Evolutionary conservation across 176 grass and related monocot genomes (phyloP).

Genomic region (Themeda triandra): DNA sequence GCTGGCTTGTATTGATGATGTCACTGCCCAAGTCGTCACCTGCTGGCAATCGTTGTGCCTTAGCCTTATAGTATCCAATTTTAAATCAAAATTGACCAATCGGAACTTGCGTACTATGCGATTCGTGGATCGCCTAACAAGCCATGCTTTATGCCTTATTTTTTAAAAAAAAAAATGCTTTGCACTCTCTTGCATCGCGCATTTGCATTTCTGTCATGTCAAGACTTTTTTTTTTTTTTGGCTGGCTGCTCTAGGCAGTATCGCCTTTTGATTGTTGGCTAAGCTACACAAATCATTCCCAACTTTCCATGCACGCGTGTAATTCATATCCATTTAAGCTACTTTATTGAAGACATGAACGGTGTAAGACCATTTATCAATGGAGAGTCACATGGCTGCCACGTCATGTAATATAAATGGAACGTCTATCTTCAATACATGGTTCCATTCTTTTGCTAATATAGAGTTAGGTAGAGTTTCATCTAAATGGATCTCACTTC

Average conservation of each 20-base stretch:
- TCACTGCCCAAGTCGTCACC: too few species aligned
- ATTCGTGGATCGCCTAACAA: background rate
- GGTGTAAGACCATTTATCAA: background rate
- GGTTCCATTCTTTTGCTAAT: background rate
- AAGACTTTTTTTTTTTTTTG: slow-evolving; percentile 1
- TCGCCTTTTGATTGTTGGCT: slow-evolving; percentile 21
- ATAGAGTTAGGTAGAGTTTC: background rate
- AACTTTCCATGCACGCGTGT: slow-evolving; percentile 20
- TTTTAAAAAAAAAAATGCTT: background rate
- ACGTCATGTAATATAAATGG: background rate
- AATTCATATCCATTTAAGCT: slow-evolving; percentile 18
- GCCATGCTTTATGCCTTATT: background rate
- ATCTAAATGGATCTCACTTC: too few species aligned
- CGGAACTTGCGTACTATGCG: background rate
- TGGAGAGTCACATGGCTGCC: too few species aligned
- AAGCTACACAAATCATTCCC: slow-evolving; percentile 15
- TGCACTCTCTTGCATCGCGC: background rate
- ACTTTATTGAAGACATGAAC: slow-evolving; percentile 12
- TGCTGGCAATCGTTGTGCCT: background rate
- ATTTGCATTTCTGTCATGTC: slow-evolving; percentile 20
- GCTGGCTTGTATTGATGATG: too few species aligned
- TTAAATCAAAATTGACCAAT: background rate
- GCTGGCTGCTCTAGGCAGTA: background rate
- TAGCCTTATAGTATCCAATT: background rate
- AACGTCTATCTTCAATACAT: background rate